phyloP scores from a whole-genome alignment of 2,329 filamentous ascomycete genomes.

The Fusarium pseudonygamai region DNA sequence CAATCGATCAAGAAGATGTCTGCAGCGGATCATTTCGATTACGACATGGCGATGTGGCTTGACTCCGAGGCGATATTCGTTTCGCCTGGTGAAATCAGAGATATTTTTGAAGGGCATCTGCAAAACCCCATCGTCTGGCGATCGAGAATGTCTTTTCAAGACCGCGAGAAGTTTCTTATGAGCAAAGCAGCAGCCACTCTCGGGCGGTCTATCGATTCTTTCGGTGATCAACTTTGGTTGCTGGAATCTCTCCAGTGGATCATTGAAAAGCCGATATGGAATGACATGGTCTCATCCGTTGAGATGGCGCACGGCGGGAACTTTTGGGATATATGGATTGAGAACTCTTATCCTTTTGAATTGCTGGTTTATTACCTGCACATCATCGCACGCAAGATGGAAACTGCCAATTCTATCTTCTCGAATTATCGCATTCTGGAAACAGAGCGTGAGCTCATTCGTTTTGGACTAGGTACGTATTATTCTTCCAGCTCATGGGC shows the following conservation, averaged over 20 bases:
- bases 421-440: background rate
- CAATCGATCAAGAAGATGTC: background rate
- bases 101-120: fast-evolving
- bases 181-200: background rate
- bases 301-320: background rate
- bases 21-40: background rate
- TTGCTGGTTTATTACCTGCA: background rate
- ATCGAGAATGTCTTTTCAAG: background rate
- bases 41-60: background rate
- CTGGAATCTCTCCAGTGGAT: background rate
- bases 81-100: fast-evolving
- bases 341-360: background rate
- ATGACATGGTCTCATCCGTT: background rate
- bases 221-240: background rate
- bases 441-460: background rate
- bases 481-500: fast-evolving
- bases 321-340: background rate
- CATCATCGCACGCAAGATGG: background rate
- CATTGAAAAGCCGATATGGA: background rate
- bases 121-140: background rate
- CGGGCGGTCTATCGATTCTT: background rate
- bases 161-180: background rate
- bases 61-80: background rate
- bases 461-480: background rate
- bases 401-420: background rate